Base-by-base conservation (phyloP, 495 filamentous ascomycete species). In the Umbilicaria muhlenbergii region DNA sequence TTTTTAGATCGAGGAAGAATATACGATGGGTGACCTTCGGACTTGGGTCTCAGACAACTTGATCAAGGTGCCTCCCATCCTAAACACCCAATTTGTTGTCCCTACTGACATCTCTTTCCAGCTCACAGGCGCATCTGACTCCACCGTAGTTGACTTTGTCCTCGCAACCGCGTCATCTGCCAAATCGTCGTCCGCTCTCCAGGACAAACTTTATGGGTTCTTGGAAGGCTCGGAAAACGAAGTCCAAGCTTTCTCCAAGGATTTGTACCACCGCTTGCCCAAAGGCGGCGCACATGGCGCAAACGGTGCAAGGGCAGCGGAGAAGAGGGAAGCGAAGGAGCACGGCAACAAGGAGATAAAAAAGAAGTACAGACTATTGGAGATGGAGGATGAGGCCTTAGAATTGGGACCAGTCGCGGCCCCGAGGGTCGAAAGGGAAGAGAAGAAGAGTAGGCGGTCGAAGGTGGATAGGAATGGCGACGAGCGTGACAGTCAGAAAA, bases 321-420 rank as follows among this genome's bases (percentile, higher is more conserved):
- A 12, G 50, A 46, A 40, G 24, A 47, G 43, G 35, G 48, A 58
- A 31, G 40, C 32, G 31, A 51, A 53, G 43, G 51, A 47, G 4
- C 43, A 44, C 34, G 48, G 35, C 15, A 46, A 46, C 33, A 53
- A 56, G 44, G 51, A 55, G 1, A 43, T 56, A 38, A 70, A 62
- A 53, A 91, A 86, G 61, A 81, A 76, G 52, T 93, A 93, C 58
- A 72, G 77, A 10, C 69, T 93, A 17, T 66, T 93, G 34, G 80
- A 86, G 11, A 92, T 92, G 86, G 82, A 80, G 38, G 83, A 85
- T 24, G 81, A 81, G 5, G 66, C 73, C 18, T 51, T 44, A 33
- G 62, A 59, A 10, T 37, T 55, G 0, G 45, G 50, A 34, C 44
- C 52, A 33, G 52, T 58, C 59, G 11, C 60, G 13, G 19, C 19